Base-by-base conservation (phyloP, 1,139 yeast genomes). In the Taphrina flavorubra region DNA sequence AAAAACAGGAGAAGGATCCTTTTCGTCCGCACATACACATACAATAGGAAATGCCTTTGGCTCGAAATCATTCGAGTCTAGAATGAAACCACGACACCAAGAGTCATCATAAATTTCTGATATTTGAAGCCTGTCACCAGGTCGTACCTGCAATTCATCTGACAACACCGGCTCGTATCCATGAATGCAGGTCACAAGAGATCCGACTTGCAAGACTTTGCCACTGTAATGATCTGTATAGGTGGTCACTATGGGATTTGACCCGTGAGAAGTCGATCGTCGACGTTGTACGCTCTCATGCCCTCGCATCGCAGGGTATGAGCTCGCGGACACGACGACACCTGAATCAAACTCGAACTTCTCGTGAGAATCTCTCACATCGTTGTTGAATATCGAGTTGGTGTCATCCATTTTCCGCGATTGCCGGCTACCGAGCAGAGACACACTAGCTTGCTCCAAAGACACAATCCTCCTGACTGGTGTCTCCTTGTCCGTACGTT, bases 1-100 rank as follows among this genome's bases (percentile, higher is more conserved):
- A n/a, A n/a, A n/a, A n/a, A n/a, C 31, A 25, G 31, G 31, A 25
- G 4, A 4, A 25, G 31, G 31, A 25, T 25, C 31, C 31, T 2
- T 25, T 25, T 53, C 58, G n/a, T 18, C 18, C 1, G 90, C 87
- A 72, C 88, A 89, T 42, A 82, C 84, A 71, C 84, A 60, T 5
- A 60, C 65, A 1, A 49, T 13, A 8, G 66, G 66, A 25, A 62
- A 62, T 18, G 47, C 59, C 20, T 42, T 51, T 10, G 59, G 18
- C 20, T 37, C 56, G 10, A 37, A 10, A 62, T 39, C 46, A 6
- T 31, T 16, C 14, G 47, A 18, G 16, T 51, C 47, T 14, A 53
- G 51, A 13, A 25, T 49, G 39, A 51, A 20, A 6, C 67, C 67
- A 34, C 53, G 40, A 14, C 61, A 56, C 67, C 67, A 63, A 1